A percentile compares a stretch with the other conserved stretches of the same genome.
phyloP scores from a whole-genome alignment of 257 asterid genomes.

The Rhazya stricta region DNA sequence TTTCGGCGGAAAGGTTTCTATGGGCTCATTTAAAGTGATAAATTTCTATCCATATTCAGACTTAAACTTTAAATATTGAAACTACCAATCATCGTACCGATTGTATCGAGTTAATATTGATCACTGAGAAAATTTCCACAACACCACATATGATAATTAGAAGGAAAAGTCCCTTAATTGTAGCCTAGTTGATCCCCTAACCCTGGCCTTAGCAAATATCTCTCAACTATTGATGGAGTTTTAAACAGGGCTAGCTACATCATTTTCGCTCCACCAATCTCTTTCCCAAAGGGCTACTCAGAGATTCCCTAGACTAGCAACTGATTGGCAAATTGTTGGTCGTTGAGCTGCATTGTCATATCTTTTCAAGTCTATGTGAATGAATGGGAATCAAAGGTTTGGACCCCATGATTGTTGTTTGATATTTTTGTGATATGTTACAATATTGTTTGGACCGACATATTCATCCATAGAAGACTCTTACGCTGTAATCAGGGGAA shows the following conservation, averaged over 20 bases:
- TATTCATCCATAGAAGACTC: not conserved
- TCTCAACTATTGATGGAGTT: not conserved
- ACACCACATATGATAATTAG: no score
- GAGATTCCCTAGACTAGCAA: slow-evolving; percentile 11
- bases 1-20: not conserved
- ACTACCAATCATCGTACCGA: not conserved
- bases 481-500: not conserved
- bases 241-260: not conserved
- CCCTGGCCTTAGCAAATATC: no score
- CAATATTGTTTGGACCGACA: not conserved
- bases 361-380: not conserved
- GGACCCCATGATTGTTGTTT: slow-evolving; percentile 8
- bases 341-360: slow-evolving; percentile 12
- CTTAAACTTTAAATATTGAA: not conserved
- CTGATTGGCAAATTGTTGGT: not conserved
- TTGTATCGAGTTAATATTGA: no score
- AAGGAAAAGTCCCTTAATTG: no score
- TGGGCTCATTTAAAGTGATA: not conserved
- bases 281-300: not conserved
- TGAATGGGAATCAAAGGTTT: not conserved
- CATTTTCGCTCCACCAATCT: not conserved
- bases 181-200: no score
- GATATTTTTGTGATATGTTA: not conserved
- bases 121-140: no score
- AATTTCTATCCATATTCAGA: no score